Conservation (phyloP, 176 grass and related monocot species). For the Oryza punctata region DNA sequence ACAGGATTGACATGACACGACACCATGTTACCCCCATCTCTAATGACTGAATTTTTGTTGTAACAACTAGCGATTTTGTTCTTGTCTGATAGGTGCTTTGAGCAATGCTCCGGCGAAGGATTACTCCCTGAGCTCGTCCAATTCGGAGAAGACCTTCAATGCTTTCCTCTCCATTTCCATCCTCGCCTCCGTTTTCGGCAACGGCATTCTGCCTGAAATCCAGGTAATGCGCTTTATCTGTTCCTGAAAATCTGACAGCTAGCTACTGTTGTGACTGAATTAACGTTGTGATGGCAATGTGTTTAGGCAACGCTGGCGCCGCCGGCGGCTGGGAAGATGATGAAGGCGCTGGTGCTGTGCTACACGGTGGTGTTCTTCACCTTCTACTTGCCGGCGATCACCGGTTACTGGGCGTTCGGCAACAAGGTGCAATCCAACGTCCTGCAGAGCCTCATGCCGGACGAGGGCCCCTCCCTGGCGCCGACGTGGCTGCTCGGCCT, state of each 20-base stretch:
- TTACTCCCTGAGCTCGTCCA: slow-evolving; percentile 74
- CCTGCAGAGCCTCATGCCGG: slow-evolving; percentile 71
- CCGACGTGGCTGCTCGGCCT: slow-evolving; percentile 80
- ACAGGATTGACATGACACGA: no score
- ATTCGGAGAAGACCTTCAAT: slow-evolving; percentile 49
- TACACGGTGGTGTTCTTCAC: slow-evolving; percentile 64
- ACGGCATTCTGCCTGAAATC: slow-evolving; percentile 89
- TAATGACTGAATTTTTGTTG: neutral
- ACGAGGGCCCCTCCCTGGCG: slow-evolving; percentile 61
- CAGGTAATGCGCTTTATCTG: slow-evolving; percentile 42
- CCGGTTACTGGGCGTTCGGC: slow-evolving; percentile 85
- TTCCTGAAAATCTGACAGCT: neutral
- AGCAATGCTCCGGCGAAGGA: slow-evolving; percentile 59
- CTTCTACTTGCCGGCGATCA: slow-evolving; percentile 67
- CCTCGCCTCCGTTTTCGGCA: slow-evolving; percentile 82
- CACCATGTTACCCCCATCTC: neutral
- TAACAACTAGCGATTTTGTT: neutral
- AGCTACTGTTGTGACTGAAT: neutral
- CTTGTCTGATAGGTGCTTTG: slow-evolving; percentile 28
- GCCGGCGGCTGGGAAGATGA: slow-evolving; percentile 81
- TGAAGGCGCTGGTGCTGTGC: slow-evolving; percentile 64
- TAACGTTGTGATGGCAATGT: neutral
- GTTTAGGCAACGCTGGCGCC: slow-evolving; percentile 81
- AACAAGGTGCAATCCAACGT: slow-evolving; percentile 64
- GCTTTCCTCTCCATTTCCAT: slow-evolving; percentile 79